Evolutionary conservation across 2,329 filamentous ascomycete species (phyloP), one percentile per base, ranked within the genome.

Genomic region (Alternaria gansuensis): DNA sequence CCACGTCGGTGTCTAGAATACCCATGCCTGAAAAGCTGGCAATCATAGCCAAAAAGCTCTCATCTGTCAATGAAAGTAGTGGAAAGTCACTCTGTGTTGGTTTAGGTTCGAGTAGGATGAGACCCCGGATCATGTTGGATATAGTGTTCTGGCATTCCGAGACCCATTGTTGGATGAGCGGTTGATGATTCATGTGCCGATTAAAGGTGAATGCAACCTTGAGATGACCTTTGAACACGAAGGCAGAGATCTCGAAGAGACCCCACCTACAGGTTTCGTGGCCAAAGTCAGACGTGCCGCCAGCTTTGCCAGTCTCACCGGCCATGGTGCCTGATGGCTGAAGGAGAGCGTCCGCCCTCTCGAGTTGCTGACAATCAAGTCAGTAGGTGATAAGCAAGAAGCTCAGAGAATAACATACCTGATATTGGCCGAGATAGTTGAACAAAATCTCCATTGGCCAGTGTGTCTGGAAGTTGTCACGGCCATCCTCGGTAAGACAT

Each of bases 371-470:
- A 50, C 74, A 72, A 34, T 73, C 66, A 1, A 73, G 74, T 54
- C 75, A 78, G 57, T 37, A 28, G 3, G 5, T 40, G 23, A 4
- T 33, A 26, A 10, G 0, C 31, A 17, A 21, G 4, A 24, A 40
- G 10, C 11, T 40, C 37, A 40, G 2, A 17, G 17, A 17, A 6
- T 11, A 14, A 41, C 61, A 78, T 81, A 72, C 82, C 54, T 84
- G 81, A 24, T 83, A 75, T 0, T 81, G 80, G 6, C 85, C 84
- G 2, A 82, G 78, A 63, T 85, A 86, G 54, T 81, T 87, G 68
- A 88, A 87, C 39, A 86, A 80, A 48, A 88, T 79, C 67, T 88
- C 86, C 55, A 87, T 81, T 0, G 80, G 80, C 68, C 74, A 79
- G 26, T 80, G 79, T 17, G 75, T 75, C 2, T 61, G 56, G 40